Conservation (phyloP, 805 yeast species). For the Suhomyces sp. region DNA sequence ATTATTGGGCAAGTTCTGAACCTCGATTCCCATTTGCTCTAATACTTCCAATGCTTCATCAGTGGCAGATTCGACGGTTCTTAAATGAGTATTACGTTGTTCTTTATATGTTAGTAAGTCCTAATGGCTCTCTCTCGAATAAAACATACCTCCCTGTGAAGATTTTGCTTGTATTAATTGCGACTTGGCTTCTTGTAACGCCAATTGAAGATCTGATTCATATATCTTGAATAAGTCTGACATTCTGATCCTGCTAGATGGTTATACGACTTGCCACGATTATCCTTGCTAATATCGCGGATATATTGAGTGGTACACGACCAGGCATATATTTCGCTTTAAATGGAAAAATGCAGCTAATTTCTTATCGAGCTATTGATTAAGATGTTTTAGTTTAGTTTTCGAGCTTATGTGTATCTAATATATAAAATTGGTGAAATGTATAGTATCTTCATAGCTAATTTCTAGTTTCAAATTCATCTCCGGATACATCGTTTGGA, state of each 20-base stretch:
- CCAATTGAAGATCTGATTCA: slow-evolving; percentile 69
- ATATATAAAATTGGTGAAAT: not conserved
- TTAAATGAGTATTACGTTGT: slow-evolving; percentile 52
- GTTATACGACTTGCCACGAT: slow-evolving; percentile 1
- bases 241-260: slow-evolving; percentile 18
- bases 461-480: slow-evolving; percentile 48
- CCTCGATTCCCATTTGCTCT: slow-evolving; percentile 86
- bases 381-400: not conserved
- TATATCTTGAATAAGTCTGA: slow-evolving; percentile 60
- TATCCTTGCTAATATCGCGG: not conserved
- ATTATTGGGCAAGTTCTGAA: slow-evolving; percentile 76
- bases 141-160: slow-evolving; percentile 40
- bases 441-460: not conserved
- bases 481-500: slow-evolving; percentile 47
- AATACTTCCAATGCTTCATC: slow-evolving; percentile 79
- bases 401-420: not conserved
- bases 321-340: not conserved
- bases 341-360: not conserved
- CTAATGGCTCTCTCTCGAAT: not conserved
- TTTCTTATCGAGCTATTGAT: not conserved
- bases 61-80: slow-evolving; percentile 61
- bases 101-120: slow-evolving; percentile 32
- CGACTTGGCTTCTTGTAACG: slow-evolving; percentile 66
- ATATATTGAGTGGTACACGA: not conserved
- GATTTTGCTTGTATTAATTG: slow-evolving; percentile 56